Evolutionary conservation across 108 stramenopile genomes (phyloP).

Genomic region (Parmales sp.): DNA sequence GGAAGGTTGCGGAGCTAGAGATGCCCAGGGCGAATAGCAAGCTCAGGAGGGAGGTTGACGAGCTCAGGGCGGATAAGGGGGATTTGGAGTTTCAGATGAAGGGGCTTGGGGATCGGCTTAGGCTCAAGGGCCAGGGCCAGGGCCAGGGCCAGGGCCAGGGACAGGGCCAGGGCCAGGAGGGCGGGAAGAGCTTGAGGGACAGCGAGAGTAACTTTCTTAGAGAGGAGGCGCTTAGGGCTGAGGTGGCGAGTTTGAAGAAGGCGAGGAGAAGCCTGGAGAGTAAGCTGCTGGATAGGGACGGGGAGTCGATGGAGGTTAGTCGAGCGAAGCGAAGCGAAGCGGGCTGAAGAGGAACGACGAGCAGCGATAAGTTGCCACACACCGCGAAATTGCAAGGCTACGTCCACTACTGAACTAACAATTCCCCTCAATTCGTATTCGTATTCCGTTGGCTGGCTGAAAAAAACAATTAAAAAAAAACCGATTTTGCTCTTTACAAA

Average conservation of each 20-base stretch:
- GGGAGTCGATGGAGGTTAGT: constrained; percentile 28
- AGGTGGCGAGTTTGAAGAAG: constrained; percentile 7
- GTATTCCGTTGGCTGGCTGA: no score
- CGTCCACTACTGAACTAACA: no score
- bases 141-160: no score
- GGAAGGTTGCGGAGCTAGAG: constrained; percentile 23
- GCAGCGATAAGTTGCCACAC: no score
- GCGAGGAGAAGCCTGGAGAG: constrained; percentile 13
- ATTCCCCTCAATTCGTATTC: no score
- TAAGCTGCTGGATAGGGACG: constrained; percentile 34
- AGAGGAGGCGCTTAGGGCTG: constrained; percentile 20
- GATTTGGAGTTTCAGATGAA: constrained; percentile 14
- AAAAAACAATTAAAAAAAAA: no score
- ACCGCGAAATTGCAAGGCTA: no score
- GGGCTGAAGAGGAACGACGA: no score
- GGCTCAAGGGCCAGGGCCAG: no score
- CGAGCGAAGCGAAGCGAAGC: no score
- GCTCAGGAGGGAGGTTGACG: constrained; percentile 6
- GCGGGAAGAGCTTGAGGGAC: constrained; percentile 10
- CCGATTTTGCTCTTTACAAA: no score
- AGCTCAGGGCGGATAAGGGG: not conserved
- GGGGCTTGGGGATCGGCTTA: not conserved
- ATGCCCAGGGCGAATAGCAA: not conserved
- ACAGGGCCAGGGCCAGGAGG: no score
- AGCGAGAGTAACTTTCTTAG: constrained; percentile 20